Evolutionary conservation across 2,329 filamentous ascomycete genomes (phyloP).

Genomic region (Dichotomopilus funicola): DNA sequence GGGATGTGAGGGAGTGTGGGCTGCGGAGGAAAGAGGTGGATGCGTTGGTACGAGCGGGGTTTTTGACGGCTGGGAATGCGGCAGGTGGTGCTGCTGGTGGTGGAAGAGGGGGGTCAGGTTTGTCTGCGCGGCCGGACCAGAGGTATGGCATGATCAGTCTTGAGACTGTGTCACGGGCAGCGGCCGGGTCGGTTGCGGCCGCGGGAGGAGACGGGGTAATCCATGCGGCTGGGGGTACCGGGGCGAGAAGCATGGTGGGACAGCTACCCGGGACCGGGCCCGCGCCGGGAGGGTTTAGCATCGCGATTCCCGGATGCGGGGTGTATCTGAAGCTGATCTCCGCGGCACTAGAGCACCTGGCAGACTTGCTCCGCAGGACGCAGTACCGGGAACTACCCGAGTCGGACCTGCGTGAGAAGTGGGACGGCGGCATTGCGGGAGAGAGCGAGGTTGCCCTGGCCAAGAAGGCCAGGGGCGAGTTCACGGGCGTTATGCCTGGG

Average conservation of each 20-base stretch:
- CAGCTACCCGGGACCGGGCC: conserved; percentile 23
- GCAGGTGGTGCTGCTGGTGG: conserved; percentile 24
- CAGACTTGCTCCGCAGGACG: conserved; percentile 51
- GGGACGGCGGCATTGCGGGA: conserved; percentile 58
- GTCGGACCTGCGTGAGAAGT: conserved; percentile 56
- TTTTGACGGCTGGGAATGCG: conserved; percentile 49
- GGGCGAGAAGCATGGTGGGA: conserved; percentile 14
- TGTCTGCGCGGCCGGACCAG: conserved; percentile 42
- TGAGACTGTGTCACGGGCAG: conserved; percentile 55
- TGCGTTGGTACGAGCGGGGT: conserved; percentile 58
- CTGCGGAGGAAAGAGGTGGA: conserved; percentile 45
- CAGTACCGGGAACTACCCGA: conserved; percentile 58
- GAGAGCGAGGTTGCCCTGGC: conserved; percentile 30
- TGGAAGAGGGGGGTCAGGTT: conserved; percentile 29
- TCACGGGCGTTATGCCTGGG: conserved; percentile 50
- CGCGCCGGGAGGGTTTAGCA: conserved; percentile 37
- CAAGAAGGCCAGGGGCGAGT: conserved; percentile 50
- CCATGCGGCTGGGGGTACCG: conserved; percentile 53
- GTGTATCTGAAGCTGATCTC: conserved; percentile 60
- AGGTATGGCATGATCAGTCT: conserved; percentile 53
- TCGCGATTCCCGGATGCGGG: conserved; percentile 63
- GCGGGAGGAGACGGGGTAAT: conserved; percentile 63
- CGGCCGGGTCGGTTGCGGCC: conserved; percentile 62
- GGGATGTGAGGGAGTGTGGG: conserved; percentile 10
- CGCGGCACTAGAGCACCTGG: conserved; percentile 54